These are phyloP conservation scores for Geum urbanum DNA, from an alignment of 306 rosid genomes.

Conservation along the genomic window DNA sequence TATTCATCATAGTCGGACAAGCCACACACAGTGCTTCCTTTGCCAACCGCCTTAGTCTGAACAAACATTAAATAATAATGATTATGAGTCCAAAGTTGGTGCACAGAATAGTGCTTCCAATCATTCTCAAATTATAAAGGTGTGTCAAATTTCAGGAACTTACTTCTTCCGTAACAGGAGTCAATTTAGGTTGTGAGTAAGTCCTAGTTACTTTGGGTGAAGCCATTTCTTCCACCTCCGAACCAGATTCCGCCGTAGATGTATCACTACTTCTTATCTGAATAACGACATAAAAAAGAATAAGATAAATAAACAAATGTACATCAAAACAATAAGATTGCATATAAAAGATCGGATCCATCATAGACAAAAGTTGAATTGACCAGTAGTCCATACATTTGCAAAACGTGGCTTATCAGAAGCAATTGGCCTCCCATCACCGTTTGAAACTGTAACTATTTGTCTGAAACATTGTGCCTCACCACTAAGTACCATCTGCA, in stretches of 20 bases:
- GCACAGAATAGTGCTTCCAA: neutral
- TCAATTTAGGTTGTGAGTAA: conserved; percentile 55
- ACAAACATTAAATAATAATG: conserved; percentile 31
- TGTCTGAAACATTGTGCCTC: conserved; percentile 66
- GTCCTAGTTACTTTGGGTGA: conserved; percentile 66
- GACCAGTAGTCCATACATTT: conserved; percentile 37
- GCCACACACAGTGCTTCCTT: conserved; percentile 27
- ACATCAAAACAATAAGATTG: neutral
- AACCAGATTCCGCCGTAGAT: conserved; percentile 86
- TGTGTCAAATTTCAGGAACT: conserved; percentile 28
- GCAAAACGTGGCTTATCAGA: conserved; percentile 55
- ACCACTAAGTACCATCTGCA: conserved; percentile 71
- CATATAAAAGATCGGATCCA: conserved; percentile 17
- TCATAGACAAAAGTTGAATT: conserved; percentile 16
- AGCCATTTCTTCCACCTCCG: conserved; percentile 81
- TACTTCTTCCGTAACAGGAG: conserved; percentile 86
- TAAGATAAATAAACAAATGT: neutral
- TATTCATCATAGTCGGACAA: conserved; percentile 59
- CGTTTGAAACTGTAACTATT: conserved; percentile 57
- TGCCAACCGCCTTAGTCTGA: conserved; percentile 59
- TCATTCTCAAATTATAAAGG: conserved; percentile 1
- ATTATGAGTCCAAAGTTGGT: conserved; percentile 14
- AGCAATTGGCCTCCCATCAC: conserved; percentile 51
- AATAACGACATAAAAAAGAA: conserved; percentile 13
- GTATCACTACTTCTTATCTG: conserved; percentile 84